Evolutionary conservation across 2,329 filamentous ascomycete species (phyloP), one percentile per base, ranked within the genome.

Genomic region (Exophiala xenobiotica): DNA sequence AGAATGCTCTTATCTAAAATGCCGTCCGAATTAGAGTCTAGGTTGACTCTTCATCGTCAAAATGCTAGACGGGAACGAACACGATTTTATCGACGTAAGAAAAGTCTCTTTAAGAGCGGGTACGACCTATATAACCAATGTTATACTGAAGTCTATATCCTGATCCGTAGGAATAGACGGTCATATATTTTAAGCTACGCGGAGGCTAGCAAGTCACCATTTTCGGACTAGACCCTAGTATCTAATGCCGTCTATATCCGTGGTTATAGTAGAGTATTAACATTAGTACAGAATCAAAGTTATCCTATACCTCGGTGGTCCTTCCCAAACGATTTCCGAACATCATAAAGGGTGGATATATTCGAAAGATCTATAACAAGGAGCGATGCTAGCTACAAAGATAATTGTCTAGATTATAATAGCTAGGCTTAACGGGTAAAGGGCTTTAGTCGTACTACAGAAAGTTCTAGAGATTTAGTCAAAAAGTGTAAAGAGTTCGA

Each of bases 41-140:
- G 35, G 6, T 38, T 38, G 19, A 12, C 12, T 16, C 14, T 38
- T 38, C n/a, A 38, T 18, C 35, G 35, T 38, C 35, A 38, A 38
- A 38, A 38, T 6, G 35, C 35, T 5, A 38, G 19, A 38, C 35
- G 35, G 14, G 35, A 38, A 38, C 35, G 35, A 38, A 38, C 35
- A 38, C 35, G 35, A 38, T 38, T 38, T 16, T 38, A 38, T 38
- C 35, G 35, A 38, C 35, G 35, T 16, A 38, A 38, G 18, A 38
- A 38, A 38, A 38, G 35, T 16, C n/a, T 38, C 35, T 38, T 38
- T 16, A 38, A 38, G 35, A 38, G 35, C 19, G 35, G 35, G 35
- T 38, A 38, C 14, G 35, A 18, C 35, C 35, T 38, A 16, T 16
- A 38, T 16, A 7, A 38, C 4, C 35, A 16, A 19, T 38, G 35